These are phyloP conservation scores for Amauroascus niger DNA, from an alignment of 2,329 filamentous ascomycete species.

Conservation along the genomic window DNA sequence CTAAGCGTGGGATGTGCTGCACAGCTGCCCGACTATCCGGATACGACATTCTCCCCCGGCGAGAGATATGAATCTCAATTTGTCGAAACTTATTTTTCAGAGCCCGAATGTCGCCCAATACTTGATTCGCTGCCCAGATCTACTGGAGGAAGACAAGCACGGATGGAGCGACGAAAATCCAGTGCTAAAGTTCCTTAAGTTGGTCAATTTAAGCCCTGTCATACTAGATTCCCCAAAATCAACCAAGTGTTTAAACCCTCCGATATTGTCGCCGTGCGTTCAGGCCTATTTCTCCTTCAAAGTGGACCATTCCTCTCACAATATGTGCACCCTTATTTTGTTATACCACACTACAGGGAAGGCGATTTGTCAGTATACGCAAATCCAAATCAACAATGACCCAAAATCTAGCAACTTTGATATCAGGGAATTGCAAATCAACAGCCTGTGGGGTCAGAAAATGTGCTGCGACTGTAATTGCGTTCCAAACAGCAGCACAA, in stretches of 20 bases:
- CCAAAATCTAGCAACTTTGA: background rate
- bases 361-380: background rate
- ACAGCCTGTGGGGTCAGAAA: background rate
- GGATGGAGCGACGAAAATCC: too few relatives aligned
- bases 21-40: too few relatives aligned
- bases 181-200: too few relatives aligned
- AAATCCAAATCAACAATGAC: background rate
- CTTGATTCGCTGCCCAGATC: too few relatives aligned
- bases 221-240: background rate
- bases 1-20: too few relatives aligned
- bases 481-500: background rate
- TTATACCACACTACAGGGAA: background rate
- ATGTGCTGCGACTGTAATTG: background rate
- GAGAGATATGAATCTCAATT: too few relatives aligned
- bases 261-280: background rate
- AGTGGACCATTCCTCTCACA: background rate
- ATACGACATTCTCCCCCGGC: too few relatives aligned
- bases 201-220: too few relatives aligned
- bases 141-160: too few relatives aligned
- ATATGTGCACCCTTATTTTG: background rate
- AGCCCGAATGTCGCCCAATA: too few relatives aligned
- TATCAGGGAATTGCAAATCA: background rate
- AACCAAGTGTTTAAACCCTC: background rate
- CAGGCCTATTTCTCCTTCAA: background rate
- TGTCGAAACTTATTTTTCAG: too few relatives aligned